A percentile compares a stretch with the other conserved stretches of the same genome.
phyloP scores from a whole-genome alignment of 1,284 basidiomycete species.

The Irpex sp. region DNA sequence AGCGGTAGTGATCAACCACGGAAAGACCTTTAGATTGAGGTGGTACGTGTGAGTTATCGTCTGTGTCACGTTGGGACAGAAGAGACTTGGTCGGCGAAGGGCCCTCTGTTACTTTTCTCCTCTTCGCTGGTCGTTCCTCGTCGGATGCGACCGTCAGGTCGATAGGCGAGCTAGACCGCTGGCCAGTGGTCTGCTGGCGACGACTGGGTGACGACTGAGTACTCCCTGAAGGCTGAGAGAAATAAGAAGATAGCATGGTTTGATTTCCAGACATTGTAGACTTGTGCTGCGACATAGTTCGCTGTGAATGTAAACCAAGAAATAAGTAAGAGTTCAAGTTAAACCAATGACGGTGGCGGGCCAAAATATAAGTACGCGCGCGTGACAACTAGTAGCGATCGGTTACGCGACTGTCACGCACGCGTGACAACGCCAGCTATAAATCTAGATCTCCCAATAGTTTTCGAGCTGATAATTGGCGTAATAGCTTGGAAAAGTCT shows the following conservation, averaged over 20 bases:
- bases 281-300: background rate
- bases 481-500: too few species aligned
- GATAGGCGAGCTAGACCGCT: conserved; percentile 29
- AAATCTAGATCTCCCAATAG: background rate
- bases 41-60: background rate
- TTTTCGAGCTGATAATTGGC: too few species aligned
- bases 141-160: conserved; percentile 4
- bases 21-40: conserved; percentile 4
- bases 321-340: background rate
- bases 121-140: conserved; percentile 31
- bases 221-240: conserved; percentile 33
- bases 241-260: conserved; percentile 55
- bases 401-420: background rate
- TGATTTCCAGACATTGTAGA: conserved; percentile 13
- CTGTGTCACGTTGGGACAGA: background rate
- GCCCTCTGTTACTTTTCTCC: conserved; percentile 31
- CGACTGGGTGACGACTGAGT: background rate
- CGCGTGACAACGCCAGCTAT: background rate
- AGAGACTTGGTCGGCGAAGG: conserved; percentile 6
- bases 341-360: too few species aligned
- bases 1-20: conserved; percentile 34
- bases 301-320: background rate
- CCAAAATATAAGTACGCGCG: background rate
- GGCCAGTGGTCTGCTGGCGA: conserved; percentile 17
- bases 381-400: background rate